Conservation (phyloP, 176 grass and related monocot genomes). For the Leersia perrieri region DNA sequence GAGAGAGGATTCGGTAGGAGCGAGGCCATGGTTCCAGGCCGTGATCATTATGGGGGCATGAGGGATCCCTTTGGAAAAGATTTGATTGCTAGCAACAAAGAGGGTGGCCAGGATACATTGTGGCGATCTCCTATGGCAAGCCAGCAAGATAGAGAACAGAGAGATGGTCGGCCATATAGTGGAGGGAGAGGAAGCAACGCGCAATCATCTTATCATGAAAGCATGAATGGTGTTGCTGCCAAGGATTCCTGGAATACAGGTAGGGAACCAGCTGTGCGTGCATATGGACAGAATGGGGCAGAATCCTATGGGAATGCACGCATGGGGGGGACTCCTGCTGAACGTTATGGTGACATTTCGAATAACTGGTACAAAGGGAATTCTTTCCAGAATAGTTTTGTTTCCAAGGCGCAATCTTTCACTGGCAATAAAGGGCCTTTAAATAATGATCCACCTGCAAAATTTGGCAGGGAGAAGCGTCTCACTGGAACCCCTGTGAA, state of each 20-base stretch:
- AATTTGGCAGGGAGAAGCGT: constrained; percentile 63
- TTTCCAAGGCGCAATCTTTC: constrained; percentile 51
- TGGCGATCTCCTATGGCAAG: constrained; percentile 54
- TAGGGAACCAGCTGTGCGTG: constrained; percentile 22
- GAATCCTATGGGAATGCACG: constrained; percentile 49
- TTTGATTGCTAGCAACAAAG: constrained; percentile 41
- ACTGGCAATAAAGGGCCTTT: constrained; percentile 51
- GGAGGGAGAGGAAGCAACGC: constrained; percentile 58
- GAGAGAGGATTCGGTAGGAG: constrained; percentile 59
- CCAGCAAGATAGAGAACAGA: constrained; percentile 44
- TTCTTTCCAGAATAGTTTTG: constrained; percentile 59
- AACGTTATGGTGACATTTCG: constrained; percentile 37
- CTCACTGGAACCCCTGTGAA: constrained; percentile 34
- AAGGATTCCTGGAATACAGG: constrained; percentile 58
- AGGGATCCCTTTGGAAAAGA: constrained; percentile 55
- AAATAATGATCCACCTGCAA: constrained; percentile 40
- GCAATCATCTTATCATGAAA: constrained; percentile 35
- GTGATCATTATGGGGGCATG: constrained; percentile 37
- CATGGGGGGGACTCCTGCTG: constrained; percentile 16
- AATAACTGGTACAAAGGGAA: constrained; percentile 68
- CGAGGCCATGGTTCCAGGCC: constrained; percentile 34
- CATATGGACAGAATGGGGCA: constrained; percentile 41
- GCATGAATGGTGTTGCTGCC: constrained; percentile 36
- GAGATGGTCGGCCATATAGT: constrained; percentile 52
- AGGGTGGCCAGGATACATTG: constrained; percentile 29